Evolutionary conservation across 352 stramenopile genomes (phyloP).

Genomic region (Phytophthora capsici): DNA sequence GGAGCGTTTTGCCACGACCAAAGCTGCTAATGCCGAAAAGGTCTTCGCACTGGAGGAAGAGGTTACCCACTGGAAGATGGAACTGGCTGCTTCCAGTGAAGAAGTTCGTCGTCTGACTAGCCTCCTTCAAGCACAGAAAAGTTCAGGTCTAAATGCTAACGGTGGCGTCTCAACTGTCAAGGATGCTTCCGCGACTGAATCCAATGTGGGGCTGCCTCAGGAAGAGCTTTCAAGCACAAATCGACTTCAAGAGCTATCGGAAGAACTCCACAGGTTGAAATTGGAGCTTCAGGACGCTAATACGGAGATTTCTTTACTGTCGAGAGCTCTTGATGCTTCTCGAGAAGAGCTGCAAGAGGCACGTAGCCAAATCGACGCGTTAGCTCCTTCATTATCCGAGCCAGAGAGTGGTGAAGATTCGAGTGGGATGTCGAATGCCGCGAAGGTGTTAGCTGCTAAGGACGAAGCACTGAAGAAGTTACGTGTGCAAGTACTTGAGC

Average conservation of each 20-base stretch:
- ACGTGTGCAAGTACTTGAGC: constrained; percentile 29
- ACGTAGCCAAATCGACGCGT: constrained; percentile 19
- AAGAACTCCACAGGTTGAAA: constrained; percentile 34
- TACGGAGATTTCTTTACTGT: constrained; percentile 33
- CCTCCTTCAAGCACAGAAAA: constrained; percentile 9
- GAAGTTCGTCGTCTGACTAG: constrained; percentile 27
- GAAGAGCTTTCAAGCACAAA: constrained; percentile 10
- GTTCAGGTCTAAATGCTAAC: neutral
- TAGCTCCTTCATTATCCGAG: constrained; percentile 21
- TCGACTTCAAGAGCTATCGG: constrained; percentile 13
- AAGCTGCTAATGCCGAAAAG: constrained; percentile 49
- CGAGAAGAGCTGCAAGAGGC: constrained; percentile 30
- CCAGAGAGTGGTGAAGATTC: constrained; percentile 29
- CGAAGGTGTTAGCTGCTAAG: constrained; percentile 21
- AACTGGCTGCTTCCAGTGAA: constrained; percentile 21
- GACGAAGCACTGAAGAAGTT: constrained; percentile 40
- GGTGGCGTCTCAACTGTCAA: neutral
- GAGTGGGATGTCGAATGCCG: constrained; percentile 10
- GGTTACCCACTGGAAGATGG: constrained; percentile 33
- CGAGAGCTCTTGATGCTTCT: constrained; percentile 26
- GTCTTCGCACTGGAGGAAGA: constrained; percentile 47
- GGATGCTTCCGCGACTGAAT: neutral
- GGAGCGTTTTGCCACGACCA: constrained; percentile 45
- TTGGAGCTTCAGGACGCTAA: constrained; percentile 30
- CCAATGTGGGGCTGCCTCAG: constrained; percentile 4